A percentile compares a stretch with the other conserved stretches of the same genome.
phyloP scores from a whole-genome alignment of 2,329 filamentous ascomycete species.

The Lachnellula hyalina region DNA sequence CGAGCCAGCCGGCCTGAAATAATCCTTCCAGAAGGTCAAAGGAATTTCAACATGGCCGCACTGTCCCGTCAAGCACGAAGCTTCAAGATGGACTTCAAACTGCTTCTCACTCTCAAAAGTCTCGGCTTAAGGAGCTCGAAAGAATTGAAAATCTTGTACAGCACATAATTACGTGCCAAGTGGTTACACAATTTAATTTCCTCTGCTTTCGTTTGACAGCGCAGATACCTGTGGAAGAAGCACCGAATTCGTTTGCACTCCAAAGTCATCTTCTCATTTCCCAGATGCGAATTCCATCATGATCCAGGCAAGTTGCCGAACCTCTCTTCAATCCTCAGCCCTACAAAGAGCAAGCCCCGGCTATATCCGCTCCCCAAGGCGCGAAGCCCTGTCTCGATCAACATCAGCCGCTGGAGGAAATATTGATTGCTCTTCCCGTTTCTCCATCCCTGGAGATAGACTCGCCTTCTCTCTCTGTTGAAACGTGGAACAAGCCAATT shows the following conservation, averaged over 20 bases:
- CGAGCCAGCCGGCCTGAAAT: neutral
- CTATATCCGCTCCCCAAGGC: constrained; percentile 5
- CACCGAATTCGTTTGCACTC: neutral
- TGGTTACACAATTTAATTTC: neutral
- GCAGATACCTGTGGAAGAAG: neutral
- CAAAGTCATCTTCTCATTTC: neutral
- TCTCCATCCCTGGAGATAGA: neutral
- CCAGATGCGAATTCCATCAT: neutral
- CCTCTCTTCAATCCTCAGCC: constrained; percentile 12
- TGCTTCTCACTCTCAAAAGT: neutral
- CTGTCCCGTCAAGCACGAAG: neutral
- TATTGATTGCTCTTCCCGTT: constrained; percentile 4
- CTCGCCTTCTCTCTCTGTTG: constrained; percentile 5
- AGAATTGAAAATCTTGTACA: neutral
- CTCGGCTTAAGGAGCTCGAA: neutral
- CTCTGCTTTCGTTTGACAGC: neutral
- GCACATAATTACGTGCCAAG: neutral
- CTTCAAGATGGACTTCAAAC: neutral
- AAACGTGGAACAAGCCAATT: constrained; percentile 20
- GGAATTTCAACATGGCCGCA: neutral
- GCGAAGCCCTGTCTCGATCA: neutral
- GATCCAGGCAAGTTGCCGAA: constrained; percentile 13
- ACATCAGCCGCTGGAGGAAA: constrained; percentile 2
- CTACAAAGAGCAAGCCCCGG: constrained; percentile 7
- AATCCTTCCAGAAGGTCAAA: neutral